Evolutionary conservation across 768 basidiomycete genomes (phyloP).

Genomic region (Amanita subjunquillea): DNA sequence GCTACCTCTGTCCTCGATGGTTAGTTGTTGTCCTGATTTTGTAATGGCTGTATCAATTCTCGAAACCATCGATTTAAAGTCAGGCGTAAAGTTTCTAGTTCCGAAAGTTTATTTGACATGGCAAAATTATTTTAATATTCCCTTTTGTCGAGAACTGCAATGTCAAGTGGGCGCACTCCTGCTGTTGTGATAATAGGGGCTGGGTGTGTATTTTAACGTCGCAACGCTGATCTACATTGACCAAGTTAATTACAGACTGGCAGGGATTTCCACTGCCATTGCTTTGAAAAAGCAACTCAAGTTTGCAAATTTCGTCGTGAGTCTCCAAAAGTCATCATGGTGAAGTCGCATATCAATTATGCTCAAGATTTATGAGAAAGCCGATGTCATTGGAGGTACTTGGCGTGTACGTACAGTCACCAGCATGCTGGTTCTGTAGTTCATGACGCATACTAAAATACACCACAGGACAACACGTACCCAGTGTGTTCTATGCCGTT

Average conservation of each 20-base stretch:
- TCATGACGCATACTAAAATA: neutral
- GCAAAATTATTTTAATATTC: too few species aligned
- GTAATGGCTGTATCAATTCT: conserved; percentile 4
- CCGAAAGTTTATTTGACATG: neutral
- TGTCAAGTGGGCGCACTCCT: conserved; percentile 13
- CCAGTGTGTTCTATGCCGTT: conserved; percentile 23
- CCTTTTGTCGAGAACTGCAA: neutral
- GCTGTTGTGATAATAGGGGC: conserved; percentile 40
- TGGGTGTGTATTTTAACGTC: conserved; percentile 23
- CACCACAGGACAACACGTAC: conserved; percentile 40
- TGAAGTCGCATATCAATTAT: neutral
- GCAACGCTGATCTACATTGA: neutral
- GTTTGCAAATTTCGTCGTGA: conserved; percentile 39
- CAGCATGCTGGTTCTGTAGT: too few species aligned
- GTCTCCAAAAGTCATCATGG: conserved; percentile 7
- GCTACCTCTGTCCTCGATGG: neutral
- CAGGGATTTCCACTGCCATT: conserved; percentile 39
- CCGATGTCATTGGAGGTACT: conserved; percentile 38
- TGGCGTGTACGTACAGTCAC: conserved; percentile 34
- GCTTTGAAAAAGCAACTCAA: conserved; percentile 30
- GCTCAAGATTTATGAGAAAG: conserved; percentile 41
- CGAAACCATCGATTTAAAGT: neutral
- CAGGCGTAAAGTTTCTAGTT: neutral
- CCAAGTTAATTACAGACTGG: conserved; percentile 19
- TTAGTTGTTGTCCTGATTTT: neutral